Percentiles rank a stretch among this genome's conserved stretches.
phyloP scores from a whole-genome alignment of 352 stramenopile species.

The Pythium diclinum region DNA sequence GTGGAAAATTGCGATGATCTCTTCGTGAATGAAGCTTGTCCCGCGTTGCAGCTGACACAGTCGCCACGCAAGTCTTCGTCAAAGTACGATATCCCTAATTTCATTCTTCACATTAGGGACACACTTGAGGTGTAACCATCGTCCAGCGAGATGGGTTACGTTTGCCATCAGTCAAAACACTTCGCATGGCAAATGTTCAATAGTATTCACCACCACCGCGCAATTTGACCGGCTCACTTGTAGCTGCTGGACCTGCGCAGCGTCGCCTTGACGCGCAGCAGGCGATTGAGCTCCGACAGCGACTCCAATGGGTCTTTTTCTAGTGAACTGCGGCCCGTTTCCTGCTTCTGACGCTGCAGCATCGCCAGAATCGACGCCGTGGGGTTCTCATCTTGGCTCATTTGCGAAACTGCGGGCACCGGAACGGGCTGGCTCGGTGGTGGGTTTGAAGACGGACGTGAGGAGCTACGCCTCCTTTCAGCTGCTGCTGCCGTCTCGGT shows the following conservation, averaged over 20 bases:
- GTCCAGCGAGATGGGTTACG: too few species aligned
- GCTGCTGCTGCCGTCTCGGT: slow-evolving; percentile 2
- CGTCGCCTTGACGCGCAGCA: slow-evolving; percentile 54
- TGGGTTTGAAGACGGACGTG: slow-evolving; percentile 17
- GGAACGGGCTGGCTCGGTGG: background rate
- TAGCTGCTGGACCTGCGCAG: slow-evolving; percentile 31
- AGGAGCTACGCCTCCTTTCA: background rate
- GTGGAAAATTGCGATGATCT: background rate
- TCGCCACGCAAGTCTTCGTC: background rate
- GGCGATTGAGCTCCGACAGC: slow-evolving; percentile 52
- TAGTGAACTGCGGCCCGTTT: slow-evolving; percentile 14
- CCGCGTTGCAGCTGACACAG: background rate
- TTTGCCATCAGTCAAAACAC: background rate
- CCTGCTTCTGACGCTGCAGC: slow-evolving; percentile 24
- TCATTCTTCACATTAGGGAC: background rate
- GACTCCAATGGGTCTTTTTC: slow-evolving; percentile 45
- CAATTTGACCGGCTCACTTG: slow-evolving; percentile 14
- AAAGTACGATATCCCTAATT: slow-evolving; percentile 6
- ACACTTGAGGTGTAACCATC: background rate
- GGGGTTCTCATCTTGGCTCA: slow-evolving; percentile 10
- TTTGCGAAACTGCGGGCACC: background rate
- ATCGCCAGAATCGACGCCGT: slow-evolving; percentile 25
- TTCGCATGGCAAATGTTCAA: background rate
- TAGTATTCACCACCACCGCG: background rate
- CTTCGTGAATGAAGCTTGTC: background rate